Evolutionary conservation across 805 yeast species (phyloP), one percentile per base, ranked within the genome.

Genomic region (Starmera dryadoides): DNA sequence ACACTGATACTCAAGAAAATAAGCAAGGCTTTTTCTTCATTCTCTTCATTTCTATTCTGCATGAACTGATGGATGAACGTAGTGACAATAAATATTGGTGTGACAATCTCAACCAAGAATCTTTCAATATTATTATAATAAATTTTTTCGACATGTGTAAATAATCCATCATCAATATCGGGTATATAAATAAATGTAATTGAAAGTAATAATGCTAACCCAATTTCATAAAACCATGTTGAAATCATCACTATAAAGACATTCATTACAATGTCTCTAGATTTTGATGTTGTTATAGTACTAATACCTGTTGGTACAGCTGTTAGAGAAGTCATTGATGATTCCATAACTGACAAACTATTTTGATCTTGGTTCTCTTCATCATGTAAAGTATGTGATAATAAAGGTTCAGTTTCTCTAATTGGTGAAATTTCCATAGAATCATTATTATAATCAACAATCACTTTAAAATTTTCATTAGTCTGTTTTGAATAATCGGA

Each of bases 131-230:
- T 47, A 42, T 53, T 58, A 33, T 56, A 52, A 17, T 64, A 69
- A 44, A 55, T 64, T 37, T 50, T 58, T 37, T 57, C 62, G 6
- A 60, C 57, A 3, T 47, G 42, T 4, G 55, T 47, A 12, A 68
- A 58, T 34, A 56, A 50, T 29, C 59, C 47, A 14, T 49, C 49
- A 23, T 52, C 52, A 32, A 65, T 57, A 2, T 56, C 60, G 3
- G 67, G 68, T 2, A 63, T 63, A 44, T 62, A 67, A 30, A 65
- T 62, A 56, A 66, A 65, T 38, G 66, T 60, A 12, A 65, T 62
- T 25, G 70, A 64, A 16, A 63, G 42, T 3, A 64, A 43, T 20
- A 64, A 46, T 2, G 63, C 40, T 34, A 62, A 55, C 1, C 71
- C 72, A 19, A 62, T 53, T 35, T 53, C 56, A 14, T 50, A 46